phyloP scores from a whole-genome alignment of 257 asterid species.

The Penstemon barbatus region DNA sequence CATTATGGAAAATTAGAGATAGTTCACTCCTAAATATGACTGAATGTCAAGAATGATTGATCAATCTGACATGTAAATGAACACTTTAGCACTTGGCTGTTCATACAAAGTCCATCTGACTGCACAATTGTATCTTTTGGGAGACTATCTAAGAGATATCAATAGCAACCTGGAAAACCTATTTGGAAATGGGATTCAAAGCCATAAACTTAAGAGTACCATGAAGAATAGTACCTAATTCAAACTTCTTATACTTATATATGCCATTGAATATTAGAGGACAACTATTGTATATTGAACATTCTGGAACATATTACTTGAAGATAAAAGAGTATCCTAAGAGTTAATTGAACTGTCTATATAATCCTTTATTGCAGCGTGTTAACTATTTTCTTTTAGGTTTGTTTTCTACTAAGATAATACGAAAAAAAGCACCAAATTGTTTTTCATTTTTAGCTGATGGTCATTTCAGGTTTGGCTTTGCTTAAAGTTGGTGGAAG shows the following conservation, averaged over 20 bases:
- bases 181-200: background rate
- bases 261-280: no score
- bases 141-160: background rate
- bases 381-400: background rate
- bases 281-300: no score
- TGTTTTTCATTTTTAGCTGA: background rate
- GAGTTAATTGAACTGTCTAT: no score
- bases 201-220: background rate
- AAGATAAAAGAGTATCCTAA: no score
- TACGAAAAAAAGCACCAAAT: constrained; percentile 23
- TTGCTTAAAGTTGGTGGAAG: constrained; percentile 97
- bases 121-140: background rate
- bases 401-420: constrained; percentile 7
- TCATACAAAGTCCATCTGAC: background rate
- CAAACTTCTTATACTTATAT: background rate
- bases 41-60: background rate
- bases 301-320: no score
- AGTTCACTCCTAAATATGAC: background rate
- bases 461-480: constrained; percentile 63
- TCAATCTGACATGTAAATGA: background rate
- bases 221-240: background rate
- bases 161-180: background rate
- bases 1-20: background rate
- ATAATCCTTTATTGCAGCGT: background rate
- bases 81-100: background rate